Evolutionary conservation across 2,329 filamentous ascomycete species (phyloP).

Genomic region (Fusarium mundagurra): DNA sequence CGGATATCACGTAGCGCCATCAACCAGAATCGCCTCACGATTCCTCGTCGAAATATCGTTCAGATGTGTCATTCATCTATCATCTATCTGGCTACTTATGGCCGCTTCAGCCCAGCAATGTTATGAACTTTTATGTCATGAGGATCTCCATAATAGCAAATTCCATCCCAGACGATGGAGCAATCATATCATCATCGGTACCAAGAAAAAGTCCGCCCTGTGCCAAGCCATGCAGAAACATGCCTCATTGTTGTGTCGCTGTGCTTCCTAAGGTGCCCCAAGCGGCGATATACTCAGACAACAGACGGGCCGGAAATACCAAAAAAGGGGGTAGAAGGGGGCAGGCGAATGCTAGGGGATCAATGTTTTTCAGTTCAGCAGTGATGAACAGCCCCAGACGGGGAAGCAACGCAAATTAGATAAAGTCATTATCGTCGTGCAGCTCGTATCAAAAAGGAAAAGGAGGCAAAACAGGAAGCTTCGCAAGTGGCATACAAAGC

Average conservation of each 20-base stretch:
- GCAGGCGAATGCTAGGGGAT: background rate
- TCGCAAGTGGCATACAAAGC: background rate
- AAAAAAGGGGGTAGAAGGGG: background rate
- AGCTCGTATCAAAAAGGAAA: background rate
- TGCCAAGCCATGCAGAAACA: background rate
- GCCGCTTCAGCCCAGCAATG: slow-evolving; percentile 9
- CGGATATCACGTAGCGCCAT: background rate
- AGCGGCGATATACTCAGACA: slow-evolving; percentile 1
- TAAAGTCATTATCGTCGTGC: background rate
- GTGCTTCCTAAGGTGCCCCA: slow-evolving; percentile 1
- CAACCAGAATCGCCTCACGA: background rate
- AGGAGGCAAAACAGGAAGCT: background rate
- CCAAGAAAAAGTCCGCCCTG: slow-evolving; percentile 4
- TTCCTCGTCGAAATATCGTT: background rate
- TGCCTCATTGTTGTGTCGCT: background rate
- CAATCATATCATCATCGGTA: slow-evolving; percentile 3
- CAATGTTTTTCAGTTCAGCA: background rate
- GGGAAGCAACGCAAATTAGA: background rate
- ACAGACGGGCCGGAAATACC: background rate
- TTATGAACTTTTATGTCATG: slow-evolving; percentile 9
- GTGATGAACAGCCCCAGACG: background rate
- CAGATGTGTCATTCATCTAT: slow-evolving; percentile 1
- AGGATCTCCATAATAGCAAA: slow-evolving; percentile 13
- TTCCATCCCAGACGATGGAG: background rate
- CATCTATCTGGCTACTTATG: background rate